These are phyloP conservation scores for Malbranchea cinnamomea DNA, from an alignment of 2,329 filamentous ascomycete species.

Conservation along the genomic window DNA sequence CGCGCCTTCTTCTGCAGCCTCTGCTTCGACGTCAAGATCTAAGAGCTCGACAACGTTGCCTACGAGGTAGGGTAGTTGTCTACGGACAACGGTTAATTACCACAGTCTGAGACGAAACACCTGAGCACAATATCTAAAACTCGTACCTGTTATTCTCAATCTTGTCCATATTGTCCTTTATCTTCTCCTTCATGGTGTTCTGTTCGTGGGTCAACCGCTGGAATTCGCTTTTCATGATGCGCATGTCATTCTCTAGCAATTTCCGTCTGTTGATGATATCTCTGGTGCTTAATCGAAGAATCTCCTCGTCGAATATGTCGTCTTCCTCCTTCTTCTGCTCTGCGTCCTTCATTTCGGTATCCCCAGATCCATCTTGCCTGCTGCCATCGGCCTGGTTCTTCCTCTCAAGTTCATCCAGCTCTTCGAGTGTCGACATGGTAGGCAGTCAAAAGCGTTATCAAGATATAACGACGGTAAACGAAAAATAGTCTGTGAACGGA, in stretches of 20 bases:
- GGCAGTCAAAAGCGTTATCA: no score
- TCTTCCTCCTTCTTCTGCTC: conserved; percentile 54
- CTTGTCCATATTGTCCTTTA: conserved; percentile 98
- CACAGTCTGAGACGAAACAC: neutral
- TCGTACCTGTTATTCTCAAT: conserved; percentile 93
- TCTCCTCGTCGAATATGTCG: conserved; percentile 80
- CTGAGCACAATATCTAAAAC: conserved; percentile 7
- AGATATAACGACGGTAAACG: no score
- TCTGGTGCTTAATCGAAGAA: conserved; percentile 80
- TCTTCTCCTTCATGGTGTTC: conserved; percentile 91
- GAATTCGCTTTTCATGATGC: conserved; percentile 97
- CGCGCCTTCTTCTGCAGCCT: conserved; percentile 92
- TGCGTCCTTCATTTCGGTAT: conserved; percentile 85
- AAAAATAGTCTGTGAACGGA: no score
- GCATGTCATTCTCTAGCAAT: conserved; percentile 89
- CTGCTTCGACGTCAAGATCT: conserved; percentile 87
- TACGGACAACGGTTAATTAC: conserved; percentile 27
- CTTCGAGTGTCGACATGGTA: conserved; percentile 78
- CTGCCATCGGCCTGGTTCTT: conserved; percentile 48
- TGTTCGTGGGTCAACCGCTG: conserved; percentile 92
- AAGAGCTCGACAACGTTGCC: conserved; percentile 96
- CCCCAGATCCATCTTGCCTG: conserved; percentile 47
- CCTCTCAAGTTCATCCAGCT: conserved; percentile 78
- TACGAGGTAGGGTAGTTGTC: conserved; percentile 94
- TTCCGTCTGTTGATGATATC: conserved; percentile 86